Conservation (phyloP, 805 yeast species). For the Starmerella cellae region DNA sequence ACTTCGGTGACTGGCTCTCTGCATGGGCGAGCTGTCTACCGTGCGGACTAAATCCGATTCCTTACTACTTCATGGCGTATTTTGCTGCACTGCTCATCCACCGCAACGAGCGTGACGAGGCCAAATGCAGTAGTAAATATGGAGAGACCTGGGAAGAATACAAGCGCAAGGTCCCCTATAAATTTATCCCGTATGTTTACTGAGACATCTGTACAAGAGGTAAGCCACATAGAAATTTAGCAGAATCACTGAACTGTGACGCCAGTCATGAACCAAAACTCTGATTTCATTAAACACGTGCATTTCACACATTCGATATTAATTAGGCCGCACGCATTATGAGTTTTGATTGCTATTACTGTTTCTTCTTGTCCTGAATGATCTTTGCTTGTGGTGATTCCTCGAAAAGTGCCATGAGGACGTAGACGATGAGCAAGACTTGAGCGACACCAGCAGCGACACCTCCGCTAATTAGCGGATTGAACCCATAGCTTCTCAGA, state of each 20-base stretch:
- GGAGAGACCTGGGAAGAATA: conserved; percentile 79
- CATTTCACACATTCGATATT: too few species aligned
- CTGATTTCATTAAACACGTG: too few species aligned
- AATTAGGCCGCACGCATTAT: too few species aligned
- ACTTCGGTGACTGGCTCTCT: conserved; percentile 89
- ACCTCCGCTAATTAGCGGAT: conserved; percentile 50
- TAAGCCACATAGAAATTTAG: too few species aligned
- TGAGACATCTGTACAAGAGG: conserved; percentile 26
- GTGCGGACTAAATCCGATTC: conserved; percentile 67
- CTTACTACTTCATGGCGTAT: conserved; percentile 76
- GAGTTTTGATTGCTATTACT: too few species aligned
- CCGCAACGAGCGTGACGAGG: conserved; percentile 84
- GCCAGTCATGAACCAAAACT: too few species aligned
- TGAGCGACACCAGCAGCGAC: conserved; percentile 62
- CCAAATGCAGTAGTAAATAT: conserved; percentile 75
- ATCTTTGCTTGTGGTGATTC: conserved; percentile 25
- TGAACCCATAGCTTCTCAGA: conserved; percentile 28
- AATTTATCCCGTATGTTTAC: conserved; percentile 79
- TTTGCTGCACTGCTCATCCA: conserved; percentile 74
- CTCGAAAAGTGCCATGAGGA: conserved; percentile 58
- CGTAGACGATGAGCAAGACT: conserved; percentile 51
- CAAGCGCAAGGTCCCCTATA: conserved; percentile 68
- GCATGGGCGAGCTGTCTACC: conserved; percentile 88
- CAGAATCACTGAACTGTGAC: too few species aligned
- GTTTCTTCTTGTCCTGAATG: conserved; percentile 11